A percentile compares a stretch with the other conserved stretches of the same genome.
These are phyloP conservation scores for Hyaloscypha variabilis DNA, from an alignment of 495 filamentous ascomycete genomes.

Conservation along the genomic window DNA sequence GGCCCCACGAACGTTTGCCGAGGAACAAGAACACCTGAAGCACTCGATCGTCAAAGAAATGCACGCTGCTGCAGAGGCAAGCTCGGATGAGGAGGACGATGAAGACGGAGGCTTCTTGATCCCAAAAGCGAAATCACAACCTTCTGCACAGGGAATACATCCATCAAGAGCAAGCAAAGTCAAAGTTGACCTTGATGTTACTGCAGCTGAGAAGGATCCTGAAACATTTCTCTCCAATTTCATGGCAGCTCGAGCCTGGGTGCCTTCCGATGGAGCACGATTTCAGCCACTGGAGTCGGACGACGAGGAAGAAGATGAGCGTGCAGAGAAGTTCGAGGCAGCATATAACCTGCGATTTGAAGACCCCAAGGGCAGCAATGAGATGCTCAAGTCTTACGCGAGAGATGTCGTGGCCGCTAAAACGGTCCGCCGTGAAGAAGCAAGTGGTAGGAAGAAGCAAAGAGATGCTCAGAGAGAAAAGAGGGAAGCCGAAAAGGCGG, in stretches of 20 bases:
- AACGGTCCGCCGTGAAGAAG: constrained; percentile 82
- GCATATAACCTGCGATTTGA: constrained; percentile 99
- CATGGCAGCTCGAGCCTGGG: constrained; percentile 86
- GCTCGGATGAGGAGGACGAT: constrained; percentile 55
- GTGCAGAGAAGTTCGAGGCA: constrained; percentile 84
- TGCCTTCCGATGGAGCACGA: constrained; percentile 57
- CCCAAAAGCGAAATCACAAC: constrained; percentile 39
- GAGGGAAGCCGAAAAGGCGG: constrained; percentile 76
- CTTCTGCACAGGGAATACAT: constrained; percentile 41
- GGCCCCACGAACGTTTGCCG: constrained; percentile 69
- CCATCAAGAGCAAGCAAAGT: constrained; percentile 42
- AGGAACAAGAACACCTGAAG: constrained; percentile 86
- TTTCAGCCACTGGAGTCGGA: constrained; percentile 88
- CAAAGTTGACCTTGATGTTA: constrained; percentile 61
- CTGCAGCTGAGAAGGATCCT: constrained; percentile 85
- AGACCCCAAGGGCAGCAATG: constrained; percentile 81
- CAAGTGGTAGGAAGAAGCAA: constrained; percentile 71
- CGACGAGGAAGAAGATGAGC: constrained; percentile 79
- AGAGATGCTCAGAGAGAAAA: constrained; percentile 75
- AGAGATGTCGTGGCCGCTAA: constrained; percentile 79
- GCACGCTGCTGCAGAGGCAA: constrained; percentile 59
- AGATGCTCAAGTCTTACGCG: constrained; percentile 81
- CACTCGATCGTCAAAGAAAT: constrained; percentile 75
- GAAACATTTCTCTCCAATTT: constrained; percentile 90
- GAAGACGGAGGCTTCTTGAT: constrained; percentile 76